Evolutionary conservation across 495 filamentous ascomycete species (phyloP), one percentile per base, ranked within the genome.

Genomic region (Usnea hakonensis): DNA sequence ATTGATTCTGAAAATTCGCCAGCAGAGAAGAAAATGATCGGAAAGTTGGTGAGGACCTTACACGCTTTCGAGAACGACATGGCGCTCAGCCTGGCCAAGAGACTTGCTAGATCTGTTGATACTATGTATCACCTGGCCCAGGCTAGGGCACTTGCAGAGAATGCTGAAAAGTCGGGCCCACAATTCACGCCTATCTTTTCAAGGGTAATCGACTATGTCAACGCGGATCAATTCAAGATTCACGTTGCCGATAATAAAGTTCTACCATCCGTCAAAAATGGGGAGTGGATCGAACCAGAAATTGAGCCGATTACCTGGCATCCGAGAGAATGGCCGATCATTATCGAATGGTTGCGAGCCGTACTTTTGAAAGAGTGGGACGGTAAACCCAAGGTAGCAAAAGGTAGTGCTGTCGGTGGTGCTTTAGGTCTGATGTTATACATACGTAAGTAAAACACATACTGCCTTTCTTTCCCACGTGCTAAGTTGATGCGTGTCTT

Each of bases 311-410:
- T 17, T 72, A 69, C 44, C 73, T 71, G 1, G 61, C 74, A 8
- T 65, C 70, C 8, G 69, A 75, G 11, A 65, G 72, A 53, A 77
- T 79, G 38, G 73, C 75, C 4, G 67, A 81, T 71, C 68, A 83
- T 91, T n/a, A 74, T 91, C 10, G 89, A 92, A 68, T 93, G 88
- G 89, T 81, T 91, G 23, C 81, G 86, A 58, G 85, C 87, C 0
- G 79, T 91, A 17, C 81, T 95, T 68, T 70, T 93, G 17, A 83
- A 85, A 41, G 83, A 87, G 64, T 95, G 90, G 90, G 83, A 90
- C 67, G 88, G 89, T 9, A 83, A 83, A 60, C 81, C 87, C 1
- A 83, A 85, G 40, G 79, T 94, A 58, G 75, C 81, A 2, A 81
- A 80, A 55, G 84, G 84, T 69, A 83, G 85, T 32, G 76, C 85